Base-by-base conservation (phyloP, 257 asterid genomes). In the Solanum clarkiae region DNA sequence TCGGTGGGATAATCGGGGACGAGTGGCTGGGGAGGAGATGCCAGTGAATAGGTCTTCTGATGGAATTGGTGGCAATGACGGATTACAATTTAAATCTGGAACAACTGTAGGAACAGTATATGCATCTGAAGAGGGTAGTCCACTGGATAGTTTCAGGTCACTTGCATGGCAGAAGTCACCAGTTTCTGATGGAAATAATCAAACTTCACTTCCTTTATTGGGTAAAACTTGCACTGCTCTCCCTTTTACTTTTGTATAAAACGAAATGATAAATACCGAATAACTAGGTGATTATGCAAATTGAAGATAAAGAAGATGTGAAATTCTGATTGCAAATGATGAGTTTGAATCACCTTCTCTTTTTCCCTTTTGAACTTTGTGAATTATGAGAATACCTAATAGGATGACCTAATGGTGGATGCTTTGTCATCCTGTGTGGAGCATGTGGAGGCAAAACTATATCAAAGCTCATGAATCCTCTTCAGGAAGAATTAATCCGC, bases 1-100 rank as follows among this genome's bases (percentile, higher is more conserved):
- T 86, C 93, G 98, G 85, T 92, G 98, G 99, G 99, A 97, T 91
- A 95, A 95, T 88, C 97, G 98, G 80, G 95, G 96, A 63, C 91
- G 99, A 65, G 98, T 95, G 77, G 97, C 94, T 62, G 99, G 96
- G 88, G 99, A 95, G 85, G 99, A 95, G 57, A 88, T 87, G 7
- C 90, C 93, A 80, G 86, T 90, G 59, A 91, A 91, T 89, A 92
- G 96, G 97, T 82, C 84, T 9, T 88, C 88, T 55, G 90, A 87
- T 89, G 93, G 93, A 36, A 91, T 88, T 51, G 62, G 93, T 53
- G 92, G 82, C 54, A 88, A 87, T 79, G 92, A 90, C 20, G 79
- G 87, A 72, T 53, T 88, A 82, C 93, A 88, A 85, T 80, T 89
- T 83, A 97, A 97, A 91, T 89, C 94, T 80, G 90, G 94, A 82